phyloP scores from a whole-genome alignment of 306 rosid species.

The Ormosia emarginata region DNA sequence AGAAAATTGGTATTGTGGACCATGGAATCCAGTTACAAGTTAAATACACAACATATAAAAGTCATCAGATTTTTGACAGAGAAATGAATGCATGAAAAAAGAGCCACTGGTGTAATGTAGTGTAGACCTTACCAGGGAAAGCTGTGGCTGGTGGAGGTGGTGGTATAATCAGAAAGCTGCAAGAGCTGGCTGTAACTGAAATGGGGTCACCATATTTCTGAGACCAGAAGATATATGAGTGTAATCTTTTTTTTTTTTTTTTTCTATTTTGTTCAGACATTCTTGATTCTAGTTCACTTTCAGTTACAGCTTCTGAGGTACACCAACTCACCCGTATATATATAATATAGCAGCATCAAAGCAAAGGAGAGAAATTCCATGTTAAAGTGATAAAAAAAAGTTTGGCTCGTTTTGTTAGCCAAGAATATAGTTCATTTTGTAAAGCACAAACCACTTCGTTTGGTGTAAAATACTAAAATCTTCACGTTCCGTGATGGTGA shows the following conservation, averaged over 20 bases:
- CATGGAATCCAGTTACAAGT: slow-evolving; percentile 5
- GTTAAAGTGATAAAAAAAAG: background rate
- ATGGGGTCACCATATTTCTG: slow-evolving; percentile 16
- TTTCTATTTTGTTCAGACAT: slow-evolving; percentile 13
- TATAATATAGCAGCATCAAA: slow-evolving; percentile 17
- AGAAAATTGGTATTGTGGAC: slow-evolving; percentile 26
- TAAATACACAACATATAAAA: background rate
- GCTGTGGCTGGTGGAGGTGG: background rate
- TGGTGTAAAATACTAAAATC: slow-evolving; percentile 17
- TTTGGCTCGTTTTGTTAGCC: background rate
- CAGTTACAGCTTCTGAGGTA: background rate
- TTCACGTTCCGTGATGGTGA: slow-evolving; percentile 28
- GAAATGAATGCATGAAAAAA: slow-evolving; percentile 8
- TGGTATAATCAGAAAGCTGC: slow-evolving; percentile 30
- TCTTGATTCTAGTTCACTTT: slow-evolving; percentile 14
- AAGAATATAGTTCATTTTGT: slow-evolving; percentile 12
- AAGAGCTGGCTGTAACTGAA: slow-evolving; percentile 2
- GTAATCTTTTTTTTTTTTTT: background rate
- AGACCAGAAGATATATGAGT: background rate
- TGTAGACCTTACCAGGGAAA: slow-evolving; percentile 7
- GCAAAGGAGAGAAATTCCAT: slow-evolving; percentile 13
- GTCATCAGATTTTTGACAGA: background rate
- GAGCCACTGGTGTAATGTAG: background rate
- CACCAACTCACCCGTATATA: background rate
- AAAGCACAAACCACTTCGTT: slow-evolving; percentile 25